Evolutionary conservation across 2,329 filamentous ascomycete species (phyloP), one percentile per base, ranked within the genome.

Genomic region (Xylariaceae sp.): DNA sequence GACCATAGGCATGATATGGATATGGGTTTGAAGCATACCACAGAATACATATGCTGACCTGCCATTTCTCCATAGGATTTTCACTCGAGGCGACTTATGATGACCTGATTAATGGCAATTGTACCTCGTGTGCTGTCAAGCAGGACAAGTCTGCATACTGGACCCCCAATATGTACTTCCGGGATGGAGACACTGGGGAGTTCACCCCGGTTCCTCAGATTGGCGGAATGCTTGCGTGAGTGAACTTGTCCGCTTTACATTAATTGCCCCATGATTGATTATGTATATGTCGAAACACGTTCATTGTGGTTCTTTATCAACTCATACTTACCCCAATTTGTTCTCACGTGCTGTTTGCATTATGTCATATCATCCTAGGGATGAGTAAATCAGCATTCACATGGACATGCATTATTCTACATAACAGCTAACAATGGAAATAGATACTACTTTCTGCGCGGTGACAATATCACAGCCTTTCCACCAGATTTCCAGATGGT

Each of bases 71-170:
- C 23, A 26, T 66, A 93, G 90, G 81, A 46, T 90, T 96, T 68
- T 78, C 79, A 48, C 75, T 84, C 60, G 76, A 72, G n/a, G 75
- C 87, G 14, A 79, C 74, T 41, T 85, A 79, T 63, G 75, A 81
- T 0, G 77, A 84, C 41, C 81, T 96, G 14, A 67, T 80, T 3
- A 72, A 67, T 16, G 86, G 82, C 44, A 76, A 85, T 61, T 96
- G 92, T 76, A 95, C 91, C 1, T 93, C 90, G 10, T 96, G 91
- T 71, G 84, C 82, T 53, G 89, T 96, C 42, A 85, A 79, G 40
- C 81, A 93, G 75, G 92, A 96, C 75, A 89, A 87, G 75, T 96
- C 91, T n/a, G 87, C 86, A 29, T 96, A 96, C 77, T 96, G 91
- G 90, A 85, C 86, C 50, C 92, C 92, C 0, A 76, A 83, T 2